Evolutionary conservation across 2,329 filamentous ascomycete species (phyloP), one percentile per base, ranked within the genome.

Genomic region (Thelonectria olida): DNA sequence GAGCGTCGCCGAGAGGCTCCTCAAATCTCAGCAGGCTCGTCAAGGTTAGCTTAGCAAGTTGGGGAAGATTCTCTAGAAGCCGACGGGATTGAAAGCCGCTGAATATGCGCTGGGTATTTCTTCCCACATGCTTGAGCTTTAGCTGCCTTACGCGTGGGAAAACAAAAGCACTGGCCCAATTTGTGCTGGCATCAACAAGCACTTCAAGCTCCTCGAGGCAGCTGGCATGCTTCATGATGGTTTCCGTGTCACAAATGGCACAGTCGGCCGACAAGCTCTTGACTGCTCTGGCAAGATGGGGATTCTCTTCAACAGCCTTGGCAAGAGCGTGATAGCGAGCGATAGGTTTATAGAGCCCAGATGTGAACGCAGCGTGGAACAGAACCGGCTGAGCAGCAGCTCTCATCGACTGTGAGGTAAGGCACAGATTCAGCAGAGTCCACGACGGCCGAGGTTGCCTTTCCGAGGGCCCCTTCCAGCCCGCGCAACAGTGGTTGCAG

Each of bases 381-480:
- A 48, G 25, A 7, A 47, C 41, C 2, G 31, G 42, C 31, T 54
- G 42, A 13, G 52, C 55, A 3, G 39, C 34, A 31, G 12, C 15
- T 28, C 28, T 58, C 19, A 44, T 52, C 19, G 27, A 38, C 55
- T 27, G 36, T 48, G 52, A 57, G 45, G 52, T 53, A 5, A 47
- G 58, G 48, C 58, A 57, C 13, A 49, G 27, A 1, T 25, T 50
- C 9, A n/a, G n/a, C n/a, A n/a, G n/a, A n/a, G n/a, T n/a, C n/a
- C n/a, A n/a, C n/a, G n/a, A n/a, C n/a, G n/a, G n/a, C n/a, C n/a
- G n/a, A n/a, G n/a, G n/a, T n/a, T n/a, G n/a, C n/a, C n/a, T n/a
- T n/a, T n/a, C n/a, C n/a, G n/a, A n/a, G n/a, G 19, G 13, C n/a
- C 4, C 5, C 5, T 22, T 15, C 48, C 31, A 51, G 1, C 10